A percentile compares a stretch with the other conserved stretches of the same genome.
Conservation (phyloP, 352 stramenopile species). For the Phytophthora pisi region DNA sequence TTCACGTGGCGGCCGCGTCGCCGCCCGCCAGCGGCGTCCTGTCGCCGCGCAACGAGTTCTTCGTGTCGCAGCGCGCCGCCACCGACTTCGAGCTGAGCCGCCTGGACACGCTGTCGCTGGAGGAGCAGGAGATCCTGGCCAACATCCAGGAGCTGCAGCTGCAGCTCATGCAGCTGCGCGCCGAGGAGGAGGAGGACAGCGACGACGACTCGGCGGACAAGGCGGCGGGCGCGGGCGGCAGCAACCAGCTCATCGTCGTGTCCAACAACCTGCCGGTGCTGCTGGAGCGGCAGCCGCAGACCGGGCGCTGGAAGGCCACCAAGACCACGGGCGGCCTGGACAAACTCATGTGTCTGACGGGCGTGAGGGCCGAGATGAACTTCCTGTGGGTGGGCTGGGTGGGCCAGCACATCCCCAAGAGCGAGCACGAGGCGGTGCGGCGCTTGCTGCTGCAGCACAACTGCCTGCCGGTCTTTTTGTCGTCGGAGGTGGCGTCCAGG, state of each 20-base stretch:
- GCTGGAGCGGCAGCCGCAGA: conserved; percentile 74
- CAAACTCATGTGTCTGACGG: conserved; percentile 84
- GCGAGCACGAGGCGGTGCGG: conserved; percentile 76
- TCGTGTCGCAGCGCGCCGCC: conserved; percentile 71
- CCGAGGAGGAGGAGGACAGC: conserved; percentile 67
- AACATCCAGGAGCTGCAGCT: conserved; percentile 91
- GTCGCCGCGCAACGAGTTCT: conserved; percentile 79
- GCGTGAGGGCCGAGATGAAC: conserved; percentile 63
- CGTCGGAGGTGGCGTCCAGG: conserved; percentile 79
- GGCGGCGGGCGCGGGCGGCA: conserved; percentile 4
- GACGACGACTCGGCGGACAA: conserved; percentile 53
- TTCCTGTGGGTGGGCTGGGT: conserved; percentile 92
- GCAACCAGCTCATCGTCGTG: conserved; percentile 83
- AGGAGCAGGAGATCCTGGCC: conserved; percentile 89
- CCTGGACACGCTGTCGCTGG: conserved; percentile 73
- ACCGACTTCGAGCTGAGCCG: conserved; percentile 70
- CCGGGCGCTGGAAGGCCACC: conserved; percentile 80
- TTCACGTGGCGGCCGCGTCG: conserved; percentile 30
- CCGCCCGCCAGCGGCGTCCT: conserved; percentile 32
- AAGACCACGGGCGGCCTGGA: conserved; percentile 88
- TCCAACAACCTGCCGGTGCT: conserved; percentile 88
- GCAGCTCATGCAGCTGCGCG: conserved; percentile 81
- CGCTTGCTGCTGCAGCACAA: conserved; percentile 86
- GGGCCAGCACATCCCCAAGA: conserved; percentile 85
- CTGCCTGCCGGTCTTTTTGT: conserved; percentile 88